Evolutionary conservation across 768 basidiomycete species (phyloP).

Genomic region (Exsudoporus frostii): DNA sequence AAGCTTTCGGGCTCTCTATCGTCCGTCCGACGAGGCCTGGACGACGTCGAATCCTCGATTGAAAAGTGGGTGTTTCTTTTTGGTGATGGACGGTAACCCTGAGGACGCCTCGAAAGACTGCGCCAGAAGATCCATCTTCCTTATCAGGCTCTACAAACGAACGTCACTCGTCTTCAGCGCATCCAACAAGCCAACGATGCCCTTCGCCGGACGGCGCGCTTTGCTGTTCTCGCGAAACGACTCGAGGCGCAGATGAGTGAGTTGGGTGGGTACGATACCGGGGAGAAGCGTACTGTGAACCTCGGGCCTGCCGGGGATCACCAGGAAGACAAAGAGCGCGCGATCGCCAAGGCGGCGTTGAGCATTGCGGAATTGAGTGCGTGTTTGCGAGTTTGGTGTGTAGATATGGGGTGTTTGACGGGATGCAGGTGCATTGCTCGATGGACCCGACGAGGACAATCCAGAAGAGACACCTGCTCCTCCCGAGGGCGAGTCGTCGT

Average conservation of each 20-base stretch:
- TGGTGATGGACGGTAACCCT: neutral
- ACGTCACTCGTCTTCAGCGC: conserved; percentile 71
- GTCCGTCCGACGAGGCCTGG: conserved; percentile 64
- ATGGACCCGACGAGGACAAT: conserved; percentile 33
- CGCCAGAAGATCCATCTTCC: conserved; percentile 84
- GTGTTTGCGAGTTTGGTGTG: conserved; percentile 25
- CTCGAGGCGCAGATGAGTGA: conserved; percentile 85
- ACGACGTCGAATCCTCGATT: conserved; percentile 70
- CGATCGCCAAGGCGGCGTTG: conserved; percentile 91
- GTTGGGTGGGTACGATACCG: conserved; percentile 34
- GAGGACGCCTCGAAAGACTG: conserved; percentile 47
- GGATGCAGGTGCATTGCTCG: conserved; percentile 47
- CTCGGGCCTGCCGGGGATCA: conserved; percentile 32
- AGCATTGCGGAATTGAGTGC: conserved; percentile 87
- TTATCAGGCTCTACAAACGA: conserved; percentile 66
- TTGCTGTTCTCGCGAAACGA: conserved; percentile 77
- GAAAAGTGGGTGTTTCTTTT: conserved; percentile 56
- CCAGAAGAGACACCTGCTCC: neutral
- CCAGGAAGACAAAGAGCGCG: conserved; percentile 81
- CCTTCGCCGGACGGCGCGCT: conserved; percentile 79
- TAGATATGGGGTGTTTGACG: neutral
- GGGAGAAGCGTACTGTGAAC: neutral
- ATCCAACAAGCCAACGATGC: conserved; percentile 84
- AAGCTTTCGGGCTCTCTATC: conserved; percentile 68
- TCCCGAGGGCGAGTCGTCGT: conserved; percentile 7